Base-by-base conservation (phyloP, 441 rosid species). In the Heliophila coronopifolia region DNA sequence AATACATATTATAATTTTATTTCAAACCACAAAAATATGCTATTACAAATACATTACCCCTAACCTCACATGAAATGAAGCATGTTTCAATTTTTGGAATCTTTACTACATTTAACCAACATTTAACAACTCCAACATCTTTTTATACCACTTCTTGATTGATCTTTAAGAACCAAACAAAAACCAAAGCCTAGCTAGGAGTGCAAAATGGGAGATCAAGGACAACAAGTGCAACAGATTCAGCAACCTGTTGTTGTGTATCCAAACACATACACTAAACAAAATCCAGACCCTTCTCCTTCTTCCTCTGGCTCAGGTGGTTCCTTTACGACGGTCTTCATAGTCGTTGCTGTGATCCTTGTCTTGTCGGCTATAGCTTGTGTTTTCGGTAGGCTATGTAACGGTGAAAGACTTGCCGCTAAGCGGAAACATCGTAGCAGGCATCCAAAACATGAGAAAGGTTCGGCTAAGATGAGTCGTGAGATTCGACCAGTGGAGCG, bases 341-440 rank as follows among this genome's bases (percentile, higher is more conserved):
- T 77, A 30, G 77, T 79, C 33, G 51, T 82, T 9, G 81, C 78
- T 12, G 70, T 79, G 4, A 72, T 82, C 33, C 54, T 77, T 8
- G 82, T 72, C 19, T 43, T 82, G 35, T 77, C 84, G 3, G 73
- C 64, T 32, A 26, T 72, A 22, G 86, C 90, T 53, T 82, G 84
- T 58, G 66, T 68, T 25, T 73, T 79, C n/a, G 84, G 86, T 26
- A 68, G 80, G 50, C 52, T 79, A 46, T 77, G 82, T 57, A 77
- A 67, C 73, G 61, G 79, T 11, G 69, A 32, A 24, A 42, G 53
- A 16, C 54, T 68, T 22, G 7, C 40, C 24, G 64, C 44, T 41
- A 57, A 56, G 23, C 61, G 33, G 13, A 50, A 65, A 6, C 53
- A 56, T 34, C n/a, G n/a, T n/a, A 51, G 50, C 49, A 65, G 51